Percentiles rank a stretch among this genome's conserved stretches.
Evolutionary conservation across 163 green algal genomes (phyloP).

Genomic region (Chlamydomonas reinhardtii): DNA sequence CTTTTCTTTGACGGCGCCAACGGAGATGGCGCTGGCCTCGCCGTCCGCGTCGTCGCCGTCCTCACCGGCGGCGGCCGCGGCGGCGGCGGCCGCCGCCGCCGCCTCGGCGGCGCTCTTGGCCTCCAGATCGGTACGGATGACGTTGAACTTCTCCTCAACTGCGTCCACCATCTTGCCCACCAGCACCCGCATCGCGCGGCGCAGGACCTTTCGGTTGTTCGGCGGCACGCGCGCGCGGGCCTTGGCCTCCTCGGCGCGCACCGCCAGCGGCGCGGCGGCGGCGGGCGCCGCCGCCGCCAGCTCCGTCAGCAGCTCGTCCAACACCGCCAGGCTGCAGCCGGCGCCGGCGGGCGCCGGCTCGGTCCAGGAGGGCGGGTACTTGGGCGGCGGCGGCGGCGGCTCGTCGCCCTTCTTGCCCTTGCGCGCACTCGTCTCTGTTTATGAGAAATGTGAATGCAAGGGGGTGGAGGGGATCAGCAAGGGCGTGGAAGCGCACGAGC

Average conservation of each 20-base stretch:
- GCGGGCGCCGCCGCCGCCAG: slow-evolving; percentile 2
- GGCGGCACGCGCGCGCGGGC: slow-evolving; percentile 16
- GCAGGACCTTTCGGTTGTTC: slow-evolving; percentile 21
- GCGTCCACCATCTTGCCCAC: slow-evolving; percentile 28
- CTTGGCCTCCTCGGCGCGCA: slow-evolving; percentile 13
- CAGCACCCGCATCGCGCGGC: slow-evolving; percentile 18
- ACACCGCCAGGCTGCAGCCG: background rate
- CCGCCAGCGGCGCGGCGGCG: slow-evolving; percentile 4
- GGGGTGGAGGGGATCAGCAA: too few species aligned
- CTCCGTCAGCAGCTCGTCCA: slow-evolving; percentile 36
- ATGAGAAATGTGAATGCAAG: too few species aligned
- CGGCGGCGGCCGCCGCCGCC: background rate
- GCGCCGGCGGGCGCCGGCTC: background rate
- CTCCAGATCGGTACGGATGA: slow-evolving; percentile 14
- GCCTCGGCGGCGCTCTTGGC: slow-evolving; percentile 6
- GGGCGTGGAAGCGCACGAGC: too few species aligned
- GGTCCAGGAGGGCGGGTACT: slow-evolving; percentile 21
- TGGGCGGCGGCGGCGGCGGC: slow-evolving; percentile 18
- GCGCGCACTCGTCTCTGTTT: background rate
- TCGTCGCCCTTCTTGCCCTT: slow-evolving; percentile 26
- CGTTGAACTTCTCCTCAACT: slow-evolving; percentile 4
- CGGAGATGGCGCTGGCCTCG: background rate
- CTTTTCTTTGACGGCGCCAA: background rate
- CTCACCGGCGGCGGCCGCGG: too few species aligned
- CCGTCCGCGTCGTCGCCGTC: background rate